A percentile compares a stretch with the other conserved stretches of the same genome.
These are phyloP conservation scores for Graphium sp. DNA, from an alignment of 2,329 filamentous ascomycete species.

Conservation along the genomic window DNA sequence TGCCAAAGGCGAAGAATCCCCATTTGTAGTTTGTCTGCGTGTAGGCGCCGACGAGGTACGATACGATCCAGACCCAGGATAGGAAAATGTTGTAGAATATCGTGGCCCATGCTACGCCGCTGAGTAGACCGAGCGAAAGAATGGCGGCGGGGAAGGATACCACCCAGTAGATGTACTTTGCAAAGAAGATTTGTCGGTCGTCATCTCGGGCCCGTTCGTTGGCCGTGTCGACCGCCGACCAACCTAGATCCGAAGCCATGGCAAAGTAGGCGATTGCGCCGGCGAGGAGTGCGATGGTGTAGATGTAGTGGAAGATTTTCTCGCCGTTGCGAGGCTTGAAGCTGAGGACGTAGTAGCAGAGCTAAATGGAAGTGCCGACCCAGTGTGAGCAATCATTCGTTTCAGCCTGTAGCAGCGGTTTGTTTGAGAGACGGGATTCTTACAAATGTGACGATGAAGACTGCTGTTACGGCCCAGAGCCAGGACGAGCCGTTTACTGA, in stretches of 20 bases:
- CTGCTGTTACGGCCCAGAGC: conserved; percentile 34
- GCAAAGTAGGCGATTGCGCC: conserved; percentile 33
- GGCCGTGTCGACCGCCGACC: conserved; percentile 15
- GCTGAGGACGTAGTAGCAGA: conserved; percentile 21
- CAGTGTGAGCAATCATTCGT: conserved; percentile 5
- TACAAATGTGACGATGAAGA: conserved; percentile 29
- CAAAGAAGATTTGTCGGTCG: conserved; percentile 34
- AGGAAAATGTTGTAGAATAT: conserved; percentile 32
- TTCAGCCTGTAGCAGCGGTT: too few relatives aligned
- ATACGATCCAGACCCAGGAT: conserved; percentile 27
- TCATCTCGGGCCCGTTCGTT: conserved; percentile 13
- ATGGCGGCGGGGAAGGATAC: conserved; percentile 27
- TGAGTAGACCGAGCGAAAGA: conserved; percentile 29
- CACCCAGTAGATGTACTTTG: conserved; percentile 37
- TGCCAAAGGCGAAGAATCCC: conserved; percentile 39
- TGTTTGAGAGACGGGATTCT: conserved; percentile 6
- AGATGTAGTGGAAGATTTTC: conserved; percentile 39
- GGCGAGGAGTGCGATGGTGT: conserved; percentile 28
- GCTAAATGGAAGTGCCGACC: conserved; percentile 11
- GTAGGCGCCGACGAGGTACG: conserved; percentile 30
- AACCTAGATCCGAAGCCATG: conserved; percentile 33
- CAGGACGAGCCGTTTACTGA: conserved; percentile 31
- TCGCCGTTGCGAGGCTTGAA: conserved; percentile 26
- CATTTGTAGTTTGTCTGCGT: conserved; percentile 34
- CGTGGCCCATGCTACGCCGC: conserved; percentile 37